A percentile compares a stretch with the other conserved stretches of the same genome.
Conservation (phyloP, 495 filamentous ascomycete species). For the Tuber microsphaerosporum region DNA sequence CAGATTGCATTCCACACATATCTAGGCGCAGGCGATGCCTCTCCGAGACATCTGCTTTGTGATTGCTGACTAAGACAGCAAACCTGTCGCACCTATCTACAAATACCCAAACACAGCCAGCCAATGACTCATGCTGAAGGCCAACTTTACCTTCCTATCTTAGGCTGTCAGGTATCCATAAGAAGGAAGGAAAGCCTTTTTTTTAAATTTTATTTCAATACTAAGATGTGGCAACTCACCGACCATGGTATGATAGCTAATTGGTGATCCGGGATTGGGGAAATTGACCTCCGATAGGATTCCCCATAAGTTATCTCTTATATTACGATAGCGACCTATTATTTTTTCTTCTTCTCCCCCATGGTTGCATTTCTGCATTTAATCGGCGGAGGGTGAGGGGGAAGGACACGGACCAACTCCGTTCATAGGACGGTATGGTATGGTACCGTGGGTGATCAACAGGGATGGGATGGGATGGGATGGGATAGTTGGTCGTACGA, state of each 20-base stretch:
- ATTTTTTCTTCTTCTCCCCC: not conserved
- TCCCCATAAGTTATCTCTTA: not conserved
- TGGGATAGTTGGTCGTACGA: not conserved
- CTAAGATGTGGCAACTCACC: not conserved
- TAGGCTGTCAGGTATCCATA: not conserved
- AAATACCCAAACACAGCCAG: not conserved
- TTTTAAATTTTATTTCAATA: not conserved
- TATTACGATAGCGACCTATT: not conserved
- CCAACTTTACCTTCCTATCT: not conserved
- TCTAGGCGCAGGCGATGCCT: not conserved
- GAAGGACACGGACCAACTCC: no score
- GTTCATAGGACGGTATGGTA: no score
- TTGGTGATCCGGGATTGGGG: not conserved
- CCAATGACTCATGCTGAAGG: not conserved
- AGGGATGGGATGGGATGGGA: not conserved
- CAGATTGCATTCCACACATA: not conserved
- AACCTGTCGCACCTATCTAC: not conserved
- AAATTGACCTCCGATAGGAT: not conserved
- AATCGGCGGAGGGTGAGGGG: not conserved
- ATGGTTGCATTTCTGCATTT: not conserved
- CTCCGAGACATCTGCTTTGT: not conserved
- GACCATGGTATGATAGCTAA: not conserved
- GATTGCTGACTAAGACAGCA: not conserved
- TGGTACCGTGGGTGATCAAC: not conserved
- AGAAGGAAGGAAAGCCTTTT: not conserved